phyloP scores from a whole-genome alignment of 345 rosid species.

The Dipteronia sinensis region DNA sequence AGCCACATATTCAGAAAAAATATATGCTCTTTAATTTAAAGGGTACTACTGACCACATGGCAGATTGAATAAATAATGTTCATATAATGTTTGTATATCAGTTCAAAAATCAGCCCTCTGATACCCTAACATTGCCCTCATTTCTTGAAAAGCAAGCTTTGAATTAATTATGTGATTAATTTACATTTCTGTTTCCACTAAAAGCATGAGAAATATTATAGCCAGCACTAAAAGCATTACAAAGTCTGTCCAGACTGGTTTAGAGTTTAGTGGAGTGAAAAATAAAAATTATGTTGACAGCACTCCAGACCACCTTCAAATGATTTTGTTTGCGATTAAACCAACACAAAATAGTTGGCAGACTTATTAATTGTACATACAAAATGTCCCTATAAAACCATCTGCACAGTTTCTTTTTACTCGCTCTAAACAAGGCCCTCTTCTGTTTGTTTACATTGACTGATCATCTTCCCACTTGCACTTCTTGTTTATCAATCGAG shows the following conservation, averaged over 20 bases:
- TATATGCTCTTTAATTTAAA: background rate
- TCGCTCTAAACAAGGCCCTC: too few relatives aligned
- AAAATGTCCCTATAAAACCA: too few relatives aligned
- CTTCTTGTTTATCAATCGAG: constrained; percentile 27
- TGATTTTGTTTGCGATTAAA: constrained; percentile 11
- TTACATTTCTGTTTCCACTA: background rate
- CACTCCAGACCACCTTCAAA: constrained; percentile 20
- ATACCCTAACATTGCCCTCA: constrained; percentile 5
- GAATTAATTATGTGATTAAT: too few relatives aligned
- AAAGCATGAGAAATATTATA: background rate
- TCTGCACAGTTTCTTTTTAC: too few relatives aligned
- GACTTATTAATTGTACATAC: too few relatives aligned
- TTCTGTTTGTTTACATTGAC: background rate
- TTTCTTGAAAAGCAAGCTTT: background rate
- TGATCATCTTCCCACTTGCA: background rate
- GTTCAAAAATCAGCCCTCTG: background rate
- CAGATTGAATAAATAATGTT: background rate
- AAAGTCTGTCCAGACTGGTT: constrained; percentile 27
- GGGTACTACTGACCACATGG: background rate
- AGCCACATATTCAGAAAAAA: background rate
- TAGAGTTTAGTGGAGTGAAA: background rate
- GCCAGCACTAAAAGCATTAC: background rate
- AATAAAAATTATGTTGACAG: constrained; percentile 18
- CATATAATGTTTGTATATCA: background rate
- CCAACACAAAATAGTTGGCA: too few relatives aligned